Evolutionary conservation across 768 basidiomycete genomes (phyloP), one percentile per base, ranked within the genome.

Genomic region (Boletus barrowsii): DNA sequence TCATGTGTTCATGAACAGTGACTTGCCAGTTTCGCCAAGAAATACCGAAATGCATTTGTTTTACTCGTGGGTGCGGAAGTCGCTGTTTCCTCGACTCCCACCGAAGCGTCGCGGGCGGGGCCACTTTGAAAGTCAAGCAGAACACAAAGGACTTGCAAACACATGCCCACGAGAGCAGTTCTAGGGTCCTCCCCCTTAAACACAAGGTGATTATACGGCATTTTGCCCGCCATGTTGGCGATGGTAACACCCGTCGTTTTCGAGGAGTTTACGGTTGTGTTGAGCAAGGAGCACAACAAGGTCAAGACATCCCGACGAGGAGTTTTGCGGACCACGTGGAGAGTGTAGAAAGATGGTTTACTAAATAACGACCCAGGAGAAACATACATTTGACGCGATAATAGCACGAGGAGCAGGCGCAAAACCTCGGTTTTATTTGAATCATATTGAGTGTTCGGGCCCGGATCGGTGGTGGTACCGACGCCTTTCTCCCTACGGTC

Each of bases 41-140:
- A 98, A 70, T 93, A 93, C 47, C 91, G 79, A 70, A 97, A 99
- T 3, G 92, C 83, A 65, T 99, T 98, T 15, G 89, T 87, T 61
- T 80, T 80, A 11, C 80, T 71, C 1, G 83, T 83, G 1, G 89
- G 87, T 1, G 74, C 66, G 14, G 71, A 70, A 18, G 59, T 62
- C n/a, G 74, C 73, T 4, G 61, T 65, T 13, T 86, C 86, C 18
- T 71, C 79, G 13, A 57, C 66, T 24, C 67, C 74, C n/a, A 67
- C 58, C 6, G 72, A 56, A 30, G 67, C 64, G 58, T 92, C 90
- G 55, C 80, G 76, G 10, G 89, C 88, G 24, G 76, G 76, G 5
- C 87, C 88, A 57, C 89, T 82, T 66, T 93, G 91, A 67, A 91
- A 91, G 70, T 92, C 87, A 33, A 94, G 72, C 46, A 93, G 68